Percentiles rank a stretch among this genome's conserved stretches.
phyloP scores from a whole-genome alignment of 768 basidiomycete genomes.

The Tylopilus balloui region DNA sequence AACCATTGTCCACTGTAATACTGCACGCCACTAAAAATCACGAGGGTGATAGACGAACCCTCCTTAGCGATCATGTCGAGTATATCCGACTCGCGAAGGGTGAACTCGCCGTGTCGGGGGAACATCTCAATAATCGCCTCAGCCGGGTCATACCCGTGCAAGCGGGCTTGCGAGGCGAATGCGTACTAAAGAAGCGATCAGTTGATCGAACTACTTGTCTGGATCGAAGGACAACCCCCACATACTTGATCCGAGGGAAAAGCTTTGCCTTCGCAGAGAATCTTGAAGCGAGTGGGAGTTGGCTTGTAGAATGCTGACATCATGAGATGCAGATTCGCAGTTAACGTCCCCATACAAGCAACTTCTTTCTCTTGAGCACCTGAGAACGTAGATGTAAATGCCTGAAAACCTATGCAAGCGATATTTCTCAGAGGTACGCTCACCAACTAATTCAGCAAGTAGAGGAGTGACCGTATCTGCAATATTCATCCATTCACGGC shows the following conservation, averaged over 20 bases:
- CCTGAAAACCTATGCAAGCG: conserved; percentile 5
- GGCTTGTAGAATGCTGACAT: conserved; percentile 94
- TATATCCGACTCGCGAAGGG: conserved; percentile 86
- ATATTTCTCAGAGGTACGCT: conserved; percentile 25
- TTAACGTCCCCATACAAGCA: conserved; percentile 92
- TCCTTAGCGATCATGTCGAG: conserved; percentile 66
- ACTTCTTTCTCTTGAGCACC: conserved; percentile 89
- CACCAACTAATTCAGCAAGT: conserved; percentile 81
- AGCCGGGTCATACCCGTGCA: conserved; percentile 73
- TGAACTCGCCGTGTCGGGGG: conserved; percentile 81
- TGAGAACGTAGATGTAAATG: conserved; percentile 33
- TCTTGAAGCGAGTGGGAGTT: conserved; percentile 79
- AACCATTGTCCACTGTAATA: conserved; percentile 98
- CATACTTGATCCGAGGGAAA: conserved; percentile 96
- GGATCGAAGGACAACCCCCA: conserved; percentile 7
- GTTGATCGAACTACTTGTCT: conserved; percentile 13
- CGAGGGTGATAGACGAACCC: conserved; percentile 77
- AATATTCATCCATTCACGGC: conserved; percentile 77
- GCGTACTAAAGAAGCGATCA: conserved; percentile 64
- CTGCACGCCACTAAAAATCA: conserved; percentile 91
- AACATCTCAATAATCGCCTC: conserved; percentile 72
- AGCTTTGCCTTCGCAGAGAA: conserved; percentile 88
- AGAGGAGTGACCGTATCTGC: conserved; percentile 67
- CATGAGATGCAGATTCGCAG: conserved; percentile 93
- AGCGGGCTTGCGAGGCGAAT: conserved; percentile 82